A percentile compares a stretch with the other conserved stretches of the same genome.
Conservation (phyloP, 768 basidiomycete species). For the Lyophyllum atratum region DNA sequence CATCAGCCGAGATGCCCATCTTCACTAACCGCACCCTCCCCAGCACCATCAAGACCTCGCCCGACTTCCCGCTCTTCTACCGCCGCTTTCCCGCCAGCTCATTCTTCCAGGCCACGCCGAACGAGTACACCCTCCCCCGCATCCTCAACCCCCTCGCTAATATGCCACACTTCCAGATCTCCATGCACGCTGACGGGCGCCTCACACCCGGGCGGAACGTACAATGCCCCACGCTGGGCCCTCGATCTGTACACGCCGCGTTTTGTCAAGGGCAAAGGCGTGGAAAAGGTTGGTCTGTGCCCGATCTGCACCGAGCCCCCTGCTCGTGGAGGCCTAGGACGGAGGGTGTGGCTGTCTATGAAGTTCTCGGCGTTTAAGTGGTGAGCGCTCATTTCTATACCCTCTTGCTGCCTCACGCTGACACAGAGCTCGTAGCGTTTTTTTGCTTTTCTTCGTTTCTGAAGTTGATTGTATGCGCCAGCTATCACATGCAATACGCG, state of each 20-base stretch:
- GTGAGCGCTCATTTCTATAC: conserved; percentile 35
- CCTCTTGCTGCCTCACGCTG: background rate
- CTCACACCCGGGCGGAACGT: conserved; percentile 47
- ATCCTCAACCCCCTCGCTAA: background rate
- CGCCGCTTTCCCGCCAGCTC: conserved; percentile 69
- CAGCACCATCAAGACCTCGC: conserved; percentile 32
- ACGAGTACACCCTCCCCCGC: conserved; percentile 34
- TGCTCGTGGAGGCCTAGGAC: conserved; percentile 63
- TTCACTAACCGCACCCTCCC: conserved; percentile 55
- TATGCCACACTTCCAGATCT: background rate
- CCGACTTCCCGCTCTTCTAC: conserved; percentile 67
- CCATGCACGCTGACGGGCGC: conserved; percentile 32
- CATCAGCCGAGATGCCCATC: background rate
- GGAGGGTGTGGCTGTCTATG: conserved; percentile 71
- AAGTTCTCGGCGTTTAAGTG: conserved; percentile 86
- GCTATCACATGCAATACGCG: conserved; percentile 82
- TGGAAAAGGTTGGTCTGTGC: conserved; percentile 73
- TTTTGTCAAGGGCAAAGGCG: conserved; percentile 70
- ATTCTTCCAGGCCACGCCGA: conserved; percentile 42
- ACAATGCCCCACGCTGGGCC: conserved; percentile 59
- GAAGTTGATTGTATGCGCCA: conserved; percentile 24
- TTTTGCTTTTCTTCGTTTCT: background rate
- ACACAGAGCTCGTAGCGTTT: conserved; percentile 17
- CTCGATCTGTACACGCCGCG: conserved; percentile 80
- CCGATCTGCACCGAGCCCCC: conserved; percentile 70